Evolutionary conservation across 306 rosid genomes (phyloP).

Genomic region (Cucumis hystrix): DNA sequence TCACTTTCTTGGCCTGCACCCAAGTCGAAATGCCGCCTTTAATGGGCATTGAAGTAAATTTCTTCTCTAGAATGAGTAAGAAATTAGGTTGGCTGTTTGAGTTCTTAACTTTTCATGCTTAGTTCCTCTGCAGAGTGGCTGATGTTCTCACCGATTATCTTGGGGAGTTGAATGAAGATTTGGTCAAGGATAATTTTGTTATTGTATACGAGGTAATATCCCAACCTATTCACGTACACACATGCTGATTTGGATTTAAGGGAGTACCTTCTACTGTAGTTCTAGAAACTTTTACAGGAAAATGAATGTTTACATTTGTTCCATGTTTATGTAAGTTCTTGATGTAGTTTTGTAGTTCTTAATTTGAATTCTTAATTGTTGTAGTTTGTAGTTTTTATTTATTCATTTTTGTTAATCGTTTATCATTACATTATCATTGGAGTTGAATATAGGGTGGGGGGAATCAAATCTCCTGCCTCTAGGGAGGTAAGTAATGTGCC

Average conservation of each 20-base stretch:
- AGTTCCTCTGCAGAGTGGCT: constrained; percentile 97
- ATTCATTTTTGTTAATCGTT: background rate
- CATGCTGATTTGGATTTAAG: background rate
- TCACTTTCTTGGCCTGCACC: constrained; percentile 88
- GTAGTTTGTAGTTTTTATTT: background rate
- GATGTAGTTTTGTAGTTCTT: background rate
- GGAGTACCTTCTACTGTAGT: background rate
- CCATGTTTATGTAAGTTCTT: background rate
- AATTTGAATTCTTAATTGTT: background rate
- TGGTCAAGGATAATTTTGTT: constrained; percentile 75
- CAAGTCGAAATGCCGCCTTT: constrained; percentile 98
- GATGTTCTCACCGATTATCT: constrained; percentile 82
- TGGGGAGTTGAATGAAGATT: constrained; percentile 81
- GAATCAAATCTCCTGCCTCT: background rate
- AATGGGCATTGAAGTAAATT: constrained; percentile 82
- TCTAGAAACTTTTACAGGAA: background rate
- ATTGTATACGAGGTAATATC: constrained; percentile 71
- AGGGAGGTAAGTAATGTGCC: background rate
- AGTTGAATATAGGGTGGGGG: background rate
- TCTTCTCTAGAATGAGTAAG: background rate
- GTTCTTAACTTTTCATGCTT: constrained; percentile 27
- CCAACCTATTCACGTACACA: background rate
- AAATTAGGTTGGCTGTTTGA: background rate
- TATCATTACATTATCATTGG: background rate
- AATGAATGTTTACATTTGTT: background rate